Evolutionary conservation across 2,329 filamentous ascomycete genomes (phyloP), one percentile per base, ranked within the genome.

Genomic region (Rachicladosporium sp.): DNA sequence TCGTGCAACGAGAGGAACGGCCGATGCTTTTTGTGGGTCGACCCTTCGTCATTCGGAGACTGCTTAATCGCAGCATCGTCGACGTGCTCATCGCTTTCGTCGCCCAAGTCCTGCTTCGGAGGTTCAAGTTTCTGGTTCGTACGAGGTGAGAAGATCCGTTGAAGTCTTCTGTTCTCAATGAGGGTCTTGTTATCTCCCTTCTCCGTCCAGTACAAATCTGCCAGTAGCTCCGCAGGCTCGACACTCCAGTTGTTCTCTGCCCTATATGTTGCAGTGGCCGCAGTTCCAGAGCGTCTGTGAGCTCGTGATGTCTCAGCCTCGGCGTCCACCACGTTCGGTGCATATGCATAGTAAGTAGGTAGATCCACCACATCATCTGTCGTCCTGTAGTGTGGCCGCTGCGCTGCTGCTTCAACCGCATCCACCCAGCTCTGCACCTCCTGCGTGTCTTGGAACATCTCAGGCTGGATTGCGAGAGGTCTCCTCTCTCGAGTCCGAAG

Each of bases 191-290:
- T 87, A 42, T 80, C 69, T 27, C 74, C 76, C 52, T 88, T 78
- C 57, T 95, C 86, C 13, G 93, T 65, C 91, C 91, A 98, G 53
- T 88, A 85, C 1, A 82, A 71, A 64, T 98, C 91, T 4, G 88
- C 88, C 35, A 96, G 67, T 59, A 95, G 72, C 56, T 96, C 88
- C 41, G 83, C 79, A 1, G 89, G 84, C 33, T 82, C 76, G 11
- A 88, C 76, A 31, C 76, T 72, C 91, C 91, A 96, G 54, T 93
- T 87, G 15, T 87, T 77, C 43, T 84, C 76, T 1, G 82, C 80
- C 36, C 86, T 75, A 41, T 78, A 77, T 3, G 75, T 66, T 45
- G 86, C 86, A 9, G 68, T 65, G 27, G 55, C 61, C 35, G 59
- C 61, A 9, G 63, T 64, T 11, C 63, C 63, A 32, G 44, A 65